Evolutionary conservation across 2,329 filamentous ascomycete genomes (phyloP).

Genomic region (Xylaria arbuscula): DNA sequence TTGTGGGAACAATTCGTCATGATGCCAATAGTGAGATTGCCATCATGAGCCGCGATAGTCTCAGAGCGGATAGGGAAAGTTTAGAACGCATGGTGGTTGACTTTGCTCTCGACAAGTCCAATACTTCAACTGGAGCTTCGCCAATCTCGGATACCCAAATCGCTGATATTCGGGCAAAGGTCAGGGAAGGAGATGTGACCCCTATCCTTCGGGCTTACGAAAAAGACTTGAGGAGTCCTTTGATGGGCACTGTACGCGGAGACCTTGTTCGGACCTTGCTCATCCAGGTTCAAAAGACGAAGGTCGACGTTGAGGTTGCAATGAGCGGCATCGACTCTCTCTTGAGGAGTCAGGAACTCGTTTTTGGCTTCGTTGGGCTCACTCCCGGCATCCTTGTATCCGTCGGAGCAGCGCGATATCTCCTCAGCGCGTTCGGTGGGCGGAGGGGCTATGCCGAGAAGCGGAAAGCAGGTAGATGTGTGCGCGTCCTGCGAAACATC

Average conservation of each 20-base stretch:
- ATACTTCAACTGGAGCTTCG: constrained; percentile 59
- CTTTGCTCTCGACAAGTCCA: constrained; percentile 86
- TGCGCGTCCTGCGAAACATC: constrained; percentile 86
- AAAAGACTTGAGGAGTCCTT: constrained; percentile 82
- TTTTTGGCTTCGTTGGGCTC: constrained; percentile 96
- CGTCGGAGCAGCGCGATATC: constrained; percentile 77
- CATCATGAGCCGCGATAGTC: constrained; percentile 92
- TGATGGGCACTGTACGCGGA: constrained; percentile 83
- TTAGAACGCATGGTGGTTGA: constrained; percentile 98
- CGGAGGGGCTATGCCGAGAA: constrained; percentile 74
- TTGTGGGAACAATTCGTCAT: constrained; percentile 92
- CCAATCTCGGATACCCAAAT: constrained; percentile 76
- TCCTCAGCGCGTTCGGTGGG: constrained; percentile 75
- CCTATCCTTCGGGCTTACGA: constrained; percentile 93
- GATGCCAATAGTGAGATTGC: constrained; percentile 93
- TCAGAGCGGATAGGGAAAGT: constrained; percentile 89
- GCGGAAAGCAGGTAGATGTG: constrained; percentile 74
- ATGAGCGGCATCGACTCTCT: constrained; percentile 95
- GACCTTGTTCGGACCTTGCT: constrained; percentile 90
- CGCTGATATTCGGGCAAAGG: constrained; percentile 78
- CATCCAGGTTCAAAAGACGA: constrained; percentile 98
- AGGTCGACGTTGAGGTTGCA: constrained; percentile 96
- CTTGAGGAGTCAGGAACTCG: constrained; percentile 93
- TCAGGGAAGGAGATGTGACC: constrained; percentile 92
- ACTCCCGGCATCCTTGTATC: constrained; percentile 93